Percentiles rank a stretch among this genome's conserved stretches.
Conservation (phyloP, 176 grass and related monocot genomes). For the Zoysia pacifica region DNA sequence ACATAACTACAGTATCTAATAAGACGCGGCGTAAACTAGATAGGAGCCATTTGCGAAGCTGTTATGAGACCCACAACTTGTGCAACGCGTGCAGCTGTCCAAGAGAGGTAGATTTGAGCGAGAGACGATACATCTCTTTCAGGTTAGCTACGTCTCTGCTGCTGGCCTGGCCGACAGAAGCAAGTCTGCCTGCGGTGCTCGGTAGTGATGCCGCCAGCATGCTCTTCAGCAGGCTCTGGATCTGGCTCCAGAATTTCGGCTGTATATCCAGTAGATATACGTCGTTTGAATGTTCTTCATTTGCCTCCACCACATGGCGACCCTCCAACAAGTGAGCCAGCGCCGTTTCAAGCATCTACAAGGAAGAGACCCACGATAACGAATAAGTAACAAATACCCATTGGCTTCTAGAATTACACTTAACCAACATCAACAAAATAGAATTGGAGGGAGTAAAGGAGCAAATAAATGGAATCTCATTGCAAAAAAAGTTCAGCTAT, state of each 20-base stretch:
- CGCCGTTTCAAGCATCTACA: conserved; percentile 73
- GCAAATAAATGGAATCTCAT: background rate
- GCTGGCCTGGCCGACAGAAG: conserved; percentile 51
- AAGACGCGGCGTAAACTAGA: background rate
- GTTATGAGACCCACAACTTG: conserved; percentile 55
- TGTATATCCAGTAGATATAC: conserved; percentile 58
- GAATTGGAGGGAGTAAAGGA: background rate
- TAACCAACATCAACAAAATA: too few relatives aligned
- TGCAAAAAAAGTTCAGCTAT: background rate
- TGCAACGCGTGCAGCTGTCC: conserved; percentile 68
- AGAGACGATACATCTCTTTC: conserved; percentile 77
- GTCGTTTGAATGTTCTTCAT: conserved; percentile 43
- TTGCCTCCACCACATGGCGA: conserved; percentile 65
- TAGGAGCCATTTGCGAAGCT: background rate
- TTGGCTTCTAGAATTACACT: background rate
- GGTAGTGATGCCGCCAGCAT: conserved; percentile 56
- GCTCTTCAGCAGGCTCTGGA: conserved; percentile 75
- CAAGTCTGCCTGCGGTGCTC: conserved; percentile 34
- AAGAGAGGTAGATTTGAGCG: conserved; percentile 64
- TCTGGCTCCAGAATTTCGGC: conserved; percentile 74
- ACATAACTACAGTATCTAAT: background rate
- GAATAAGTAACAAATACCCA: background rate
- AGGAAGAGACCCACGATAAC: background rate
- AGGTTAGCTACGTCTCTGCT: conserved; percentile 59
- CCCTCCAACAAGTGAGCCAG: conserved; percentile 77